Base-by-base conservation (phyloP, 768 basidiomycete genomes). In the Neoboletus subvelutipes region DNA sequence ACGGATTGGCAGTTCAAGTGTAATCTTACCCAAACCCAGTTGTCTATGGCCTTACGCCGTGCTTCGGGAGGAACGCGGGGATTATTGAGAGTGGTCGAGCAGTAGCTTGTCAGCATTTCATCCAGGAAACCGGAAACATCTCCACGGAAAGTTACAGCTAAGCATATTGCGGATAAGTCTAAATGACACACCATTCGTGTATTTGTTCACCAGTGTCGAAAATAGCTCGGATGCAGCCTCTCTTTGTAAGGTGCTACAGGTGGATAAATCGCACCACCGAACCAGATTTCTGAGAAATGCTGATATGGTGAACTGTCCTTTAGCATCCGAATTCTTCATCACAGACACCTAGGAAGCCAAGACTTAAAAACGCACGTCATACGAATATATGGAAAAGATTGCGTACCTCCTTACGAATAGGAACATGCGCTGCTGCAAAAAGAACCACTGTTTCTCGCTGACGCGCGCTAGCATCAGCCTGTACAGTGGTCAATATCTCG, bases 131-230 rank as follows among this genome's bases (percentile, higher is more conserved):
- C 55, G 0, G 71, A 65, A 8, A 84, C 64, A 46, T 80, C 87
- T 88, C 11, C 55, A 36, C 17, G 20, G 4, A 11, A 46, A 45
- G 31, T 47, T 36, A 47, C 4, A 24, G 41, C 8, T 12, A 47
- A n/a, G 26, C n/a, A 45, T 54, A 36, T 49, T 7, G 8, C 18
- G 53, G 51, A 42, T 8, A 28, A 10, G 33, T 42, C 11, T 24
- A 4, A 20, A 28, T 4, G 22, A 22, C 43, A 59, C 47, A 93
- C 94, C 85, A 40, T 85, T 79, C 11, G 78, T 76, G 37, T 85
- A 82, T 70, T 94, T 92, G 70, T 98, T 97, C 28, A 94, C 72
- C n/a, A 90, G 73, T 0, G 86, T 81, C 1, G 87, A 79, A 18
- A 92, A 67, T 3, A 85, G 64, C 39, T 85, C 80, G 64, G 82